Evolutionary conservation across 306 rosid species (phyloP), one percentile per base, ranked within the genome.

Genomic region (Trichosanthes truncata): DNA sequence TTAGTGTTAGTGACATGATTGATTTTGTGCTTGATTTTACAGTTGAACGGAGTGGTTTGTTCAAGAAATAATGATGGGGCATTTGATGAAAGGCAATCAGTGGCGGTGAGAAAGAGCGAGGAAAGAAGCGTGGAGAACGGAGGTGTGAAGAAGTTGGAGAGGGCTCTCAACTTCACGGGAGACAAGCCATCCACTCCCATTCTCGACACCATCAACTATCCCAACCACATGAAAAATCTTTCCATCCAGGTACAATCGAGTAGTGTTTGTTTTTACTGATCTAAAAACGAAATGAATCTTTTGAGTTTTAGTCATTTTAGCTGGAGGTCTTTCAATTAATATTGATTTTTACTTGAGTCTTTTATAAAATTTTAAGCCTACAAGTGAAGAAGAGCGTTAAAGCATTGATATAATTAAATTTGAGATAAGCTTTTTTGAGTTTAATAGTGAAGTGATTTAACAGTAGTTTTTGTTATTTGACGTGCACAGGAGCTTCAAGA

Each of bases 121-220:
- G 46, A 21, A 65, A 65, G 18, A 7, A 36, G 46, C 13, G 5
- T 7, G 4, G 46, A 21, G 66, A 74, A 55, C 9, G n/a, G 77
- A 79, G 46, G 74, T 80, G 17, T 77, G 59, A 35, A 21, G 17
- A 52, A 29, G 26, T 29, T 29, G 35, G 43, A n/a, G 11, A 20
- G 85, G 78, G 77, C 11, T 71, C 78, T 86, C 3, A 83, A 80
- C 74, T 91, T 91, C 86, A 83, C 93, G 0, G 93, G 91, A 48
- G 87, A 86, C 23, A 91, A 86, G 82, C 96, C 96, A 29, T 74
- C 31, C 4, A 91, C 96, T 48, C 96, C 93, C 31, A 62, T 87
- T 31, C 80, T 91, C 46, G 93, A 91, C 81, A 86, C 88, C 49
- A 45, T 91, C 5, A 91, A 89, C 77, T 78, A 79, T 77, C 93